Percentiles rank a stretch among this genome's conserved stretches.
These are phyloP conservation scores for Pythium coloratum DNA, from an alignment of 352 stramenopile species.

Conservation along the genomic window DNA sequence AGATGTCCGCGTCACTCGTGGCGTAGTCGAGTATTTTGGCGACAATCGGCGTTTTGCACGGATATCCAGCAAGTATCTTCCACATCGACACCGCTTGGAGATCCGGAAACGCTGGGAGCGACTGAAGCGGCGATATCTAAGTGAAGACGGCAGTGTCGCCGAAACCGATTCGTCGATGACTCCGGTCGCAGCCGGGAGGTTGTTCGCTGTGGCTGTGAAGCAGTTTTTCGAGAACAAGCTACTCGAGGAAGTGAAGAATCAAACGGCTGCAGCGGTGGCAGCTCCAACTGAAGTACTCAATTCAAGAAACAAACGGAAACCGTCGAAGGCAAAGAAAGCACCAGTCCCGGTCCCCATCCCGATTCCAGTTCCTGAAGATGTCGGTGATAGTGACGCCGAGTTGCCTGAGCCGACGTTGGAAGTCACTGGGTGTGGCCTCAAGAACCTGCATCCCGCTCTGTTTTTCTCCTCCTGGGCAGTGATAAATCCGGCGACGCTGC, in stretches of 20 bases:
- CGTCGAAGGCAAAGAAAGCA: not conserved
- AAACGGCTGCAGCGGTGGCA: not conserved
- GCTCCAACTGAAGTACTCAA: not conserved
- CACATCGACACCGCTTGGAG: constrained; percentile 64
- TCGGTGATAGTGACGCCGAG: not conserved
- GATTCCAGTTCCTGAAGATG: not conserved
- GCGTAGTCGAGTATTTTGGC: constrained; percentile 62
- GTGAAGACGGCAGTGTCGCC: constrained; percentile 20
- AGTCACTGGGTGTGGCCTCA: constrained; percentile 34
- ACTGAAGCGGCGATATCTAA: constrained; percentile 22
- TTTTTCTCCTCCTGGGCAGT: constrained; percentile 88
- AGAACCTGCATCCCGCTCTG: constrained; percentile 76
- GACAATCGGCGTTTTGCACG: constrained; percentile 64
- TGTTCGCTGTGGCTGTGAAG: constrained; percentile 55
- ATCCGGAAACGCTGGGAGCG: constrained; percentile 70
- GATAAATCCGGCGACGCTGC: constrained; percentile 56
- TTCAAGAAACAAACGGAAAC: not conserved
- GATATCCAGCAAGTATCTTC: constrained; percentile 56
- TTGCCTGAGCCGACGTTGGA: not conserved
- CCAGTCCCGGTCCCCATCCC: not conserved
- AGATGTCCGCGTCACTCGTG: constrained; percentile 72
- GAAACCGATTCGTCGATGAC: not conserved
- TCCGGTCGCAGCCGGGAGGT: constrained; percentile 30
- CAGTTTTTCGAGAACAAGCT: constrained; percentile 40
- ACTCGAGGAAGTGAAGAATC: constrained; percentile 8